phyloP scores from a whole-genome alignment of 2,329 filamentous ascomycete genomes.

The Dactylellina leptospora region DNA sequence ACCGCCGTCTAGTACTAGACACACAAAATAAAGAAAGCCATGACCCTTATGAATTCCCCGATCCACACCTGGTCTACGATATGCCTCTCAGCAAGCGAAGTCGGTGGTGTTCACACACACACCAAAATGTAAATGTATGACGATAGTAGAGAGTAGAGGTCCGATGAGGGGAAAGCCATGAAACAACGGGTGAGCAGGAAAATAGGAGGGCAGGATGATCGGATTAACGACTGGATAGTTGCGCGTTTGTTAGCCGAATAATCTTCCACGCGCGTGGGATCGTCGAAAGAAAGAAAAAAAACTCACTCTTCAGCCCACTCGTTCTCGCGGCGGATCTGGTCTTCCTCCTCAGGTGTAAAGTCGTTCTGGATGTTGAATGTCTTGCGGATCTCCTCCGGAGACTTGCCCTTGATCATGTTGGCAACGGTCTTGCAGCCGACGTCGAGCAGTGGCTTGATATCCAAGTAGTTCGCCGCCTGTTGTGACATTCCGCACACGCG shows the following conservation, averaged over 20 bases:
- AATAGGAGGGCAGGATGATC: background rate
- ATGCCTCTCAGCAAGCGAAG: too few species aligned
- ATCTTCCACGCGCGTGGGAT: too few species aligned
- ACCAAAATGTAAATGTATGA: too few species aligned
- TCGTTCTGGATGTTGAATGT: slow-evolving; percentile 99
- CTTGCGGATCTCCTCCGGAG: slow-evolving; percentile 97
- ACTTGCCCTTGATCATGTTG: slow-evolving; percentile 99
- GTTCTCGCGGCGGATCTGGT: slow-evolving; percentile 92
- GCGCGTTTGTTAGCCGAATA: background rate
- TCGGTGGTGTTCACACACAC: too few species aligned
- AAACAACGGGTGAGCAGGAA: too few species aligned
- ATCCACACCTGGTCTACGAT: too few species aligned
- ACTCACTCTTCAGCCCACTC: slow-evolving; percentile 85
- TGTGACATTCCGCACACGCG: slow-evolving; percentile 28
- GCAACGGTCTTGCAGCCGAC: slow-evolving; percentile 99
- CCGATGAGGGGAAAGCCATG: too few species aligned
- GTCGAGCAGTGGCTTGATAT: slow-evolving; percentile 97
- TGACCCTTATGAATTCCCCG: too few species aligned
- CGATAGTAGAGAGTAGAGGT: too few species aligned
- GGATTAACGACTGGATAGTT: slow-evolving; percentile 36
- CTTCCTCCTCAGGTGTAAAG: slow-evolving; percentile 98
- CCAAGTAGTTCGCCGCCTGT: slow-evolving; percentile 95
- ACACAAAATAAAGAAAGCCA: too few species aligned
- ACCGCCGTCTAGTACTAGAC: too few species aligned
- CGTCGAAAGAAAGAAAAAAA: background rate